Conservation (phyloP, 192 early-diverging fungal species). For the Podila clonocystis region DNA sequence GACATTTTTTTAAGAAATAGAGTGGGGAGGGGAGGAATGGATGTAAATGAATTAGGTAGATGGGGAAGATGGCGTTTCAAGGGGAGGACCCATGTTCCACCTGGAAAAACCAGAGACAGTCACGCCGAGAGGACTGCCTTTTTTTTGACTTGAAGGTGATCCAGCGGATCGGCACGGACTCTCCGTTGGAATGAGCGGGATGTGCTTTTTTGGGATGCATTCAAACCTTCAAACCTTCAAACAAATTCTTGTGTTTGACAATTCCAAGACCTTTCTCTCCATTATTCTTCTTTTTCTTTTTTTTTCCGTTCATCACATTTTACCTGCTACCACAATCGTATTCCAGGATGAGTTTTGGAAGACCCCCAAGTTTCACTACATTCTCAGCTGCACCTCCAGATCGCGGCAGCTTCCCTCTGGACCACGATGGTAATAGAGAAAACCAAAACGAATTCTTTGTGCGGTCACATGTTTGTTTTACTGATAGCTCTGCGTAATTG, state of each 20-base stretch:
- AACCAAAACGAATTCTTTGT: too few relatives aligned
- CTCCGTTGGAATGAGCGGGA: too few relatives aligned
- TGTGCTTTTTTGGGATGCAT: too few relatives aligned
- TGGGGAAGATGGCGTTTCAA: neutral
- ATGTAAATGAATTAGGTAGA: too few relatives aligned
- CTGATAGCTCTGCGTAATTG: neutral
- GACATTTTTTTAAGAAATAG: conserved; percentile 16
- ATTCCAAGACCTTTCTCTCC: neutral
- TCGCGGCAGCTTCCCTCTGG: conserved; percentile 91
- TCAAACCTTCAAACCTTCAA: too few relatives aligned
- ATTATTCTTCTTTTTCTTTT: neutral
- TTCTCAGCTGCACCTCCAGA: conserved; percentile 79
- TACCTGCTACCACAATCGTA: neutral
- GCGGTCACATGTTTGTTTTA: too few relatives aligned
- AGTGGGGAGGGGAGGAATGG: neutral
- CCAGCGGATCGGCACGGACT: too few relatives aligned
- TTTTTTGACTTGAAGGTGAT: too few relatives aligned
- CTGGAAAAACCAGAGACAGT: neutral
- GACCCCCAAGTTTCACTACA: conserved; percentile 72
- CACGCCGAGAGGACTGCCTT: too few relatives aligned
- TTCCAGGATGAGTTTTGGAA: conserved; percentile 77
- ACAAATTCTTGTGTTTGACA: neutral
- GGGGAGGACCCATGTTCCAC: neutral
- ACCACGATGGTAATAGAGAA: conserved; percentile 71
- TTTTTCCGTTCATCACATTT: neutral